Evolutionary conservation across 352 stramenopile genomes (phyloP), one percentile per base, ranked within the genome.

Genomic region (Pythium dissimile): DNA sequence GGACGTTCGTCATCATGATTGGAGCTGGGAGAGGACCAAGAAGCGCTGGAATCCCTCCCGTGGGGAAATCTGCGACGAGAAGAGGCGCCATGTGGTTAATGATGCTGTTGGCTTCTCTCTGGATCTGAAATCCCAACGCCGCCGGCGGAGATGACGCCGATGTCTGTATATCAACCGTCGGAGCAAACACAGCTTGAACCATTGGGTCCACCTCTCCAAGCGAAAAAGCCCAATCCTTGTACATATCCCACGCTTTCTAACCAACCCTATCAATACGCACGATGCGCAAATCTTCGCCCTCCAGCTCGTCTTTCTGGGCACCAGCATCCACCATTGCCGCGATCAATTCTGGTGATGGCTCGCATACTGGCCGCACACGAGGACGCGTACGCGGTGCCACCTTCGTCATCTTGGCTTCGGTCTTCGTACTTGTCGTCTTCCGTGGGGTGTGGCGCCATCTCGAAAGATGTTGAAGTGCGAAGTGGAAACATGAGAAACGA

Each of bases 31-130:
- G 10, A 48, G 55, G 55, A 11, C 2, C 50, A 48, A 24, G 38
- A 45, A 26, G 38, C 5, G 9, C 38, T 48, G 47, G 48, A 60
- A 66, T 50, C 9, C 13, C 47, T 49, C 5, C 37, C 57, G 35
- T 32, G 24, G 41, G 23, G 11, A 51, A 15, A 39, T 5, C 56
- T 16, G 37, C 18, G 32, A 49, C 23, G 18, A 20, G 30, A 57
- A 64, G 56, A 9, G 45, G 47, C 24, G 50, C 58, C 28, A 60
- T 47, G 35, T 57, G 52, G 48, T 66, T 59, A 13, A 66, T 27
- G 58, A 66, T 59, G 49, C 50, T 66, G 49, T 59, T 66, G 27
- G 58, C 58, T 60, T 53, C 58, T 26, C 54, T 13, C 27, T 45
- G 52, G 37, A 66, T 66, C 34, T 16, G 23, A 42, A 10, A 23